Evolutionary conservation across 2,329 filamentous ascomycete genomes (phyloP), one percentile per base, ranked within the genome.

Genomic region (Fusarium dlaminii): DNA sequence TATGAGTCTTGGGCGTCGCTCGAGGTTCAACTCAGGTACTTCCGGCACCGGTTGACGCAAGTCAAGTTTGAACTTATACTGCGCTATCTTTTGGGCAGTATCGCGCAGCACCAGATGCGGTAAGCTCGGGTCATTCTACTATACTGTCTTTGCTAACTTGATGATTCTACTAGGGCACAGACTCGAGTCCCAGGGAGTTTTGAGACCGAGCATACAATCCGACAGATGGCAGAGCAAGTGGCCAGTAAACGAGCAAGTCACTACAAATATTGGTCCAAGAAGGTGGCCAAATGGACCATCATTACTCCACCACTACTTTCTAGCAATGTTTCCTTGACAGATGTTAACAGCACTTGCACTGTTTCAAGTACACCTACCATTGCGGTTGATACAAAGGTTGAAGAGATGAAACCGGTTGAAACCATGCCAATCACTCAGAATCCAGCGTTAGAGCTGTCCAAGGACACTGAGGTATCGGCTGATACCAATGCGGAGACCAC

Each of bases 301-400:
- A 1, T 34, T 2, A 0, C 30, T 8, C 48, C 48, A 0, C 1
- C 30, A 51, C 17, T 14, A 0, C 6, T 0, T 24, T 20, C 22
- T 4, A 24, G 6, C 48, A 11, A 20, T 3, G 22, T 20, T 34
- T 51, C 48, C 22, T 5, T 20, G 4, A 0, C 48, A 8, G 30
- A 34, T 4, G 8, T 8, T 0, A 14, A 51, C 3, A 51, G 30
- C 30, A 5, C 12, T 20, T 34, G 48, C 22, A 34, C 3, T 20
- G 48, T 14, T 34, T 14, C 48, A 51, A 51, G 29, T 17, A 30
- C 45, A 30, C 27, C 20, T 18, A 32, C 46, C 3, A 32, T 51
- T 24, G 29, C 4, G 6, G 3, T 9, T 5, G 30, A 51, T 3
- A 20, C 30, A 8, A 51, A 14, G 17, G 17, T 2, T 10, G 48